Evolutionary conservation across 108 stramenopile species (phyloP).

Genomic region (Skeletonema menzelii): DNA sequence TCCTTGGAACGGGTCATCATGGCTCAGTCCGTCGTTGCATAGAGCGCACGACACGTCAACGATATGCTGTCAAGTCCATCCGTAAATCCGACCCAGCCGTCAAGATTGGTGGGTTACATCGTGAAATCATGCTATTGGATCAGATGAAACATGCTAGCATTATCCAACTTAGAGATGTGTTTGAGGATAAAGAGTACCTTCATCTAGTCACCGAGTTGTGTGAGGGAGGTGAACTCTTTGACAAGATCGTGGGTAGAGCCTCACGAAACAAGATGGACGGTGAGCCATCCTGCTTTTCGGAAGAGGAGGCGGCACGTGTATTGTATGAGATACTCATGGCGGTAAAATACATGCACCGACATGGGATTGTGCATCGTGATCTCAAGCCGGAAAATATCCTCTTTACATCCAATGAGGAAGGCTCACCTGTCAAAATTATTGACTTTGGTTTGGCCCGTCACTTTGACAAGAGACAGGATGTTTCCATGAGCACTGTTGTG

Average conservation of each 20-base stretch:
- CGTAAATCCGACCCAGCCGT: conserved; percentile 16
- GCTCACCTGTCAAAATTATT: conserved; percentile 79
- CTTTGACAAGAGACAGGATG: conserved; percentile 16
- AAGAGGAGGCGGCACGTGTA: conserved; percentile 55
- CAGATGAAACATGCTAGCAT: conserved; percentile 74
- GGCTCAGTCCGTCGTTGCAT: conserved; percentile 37
- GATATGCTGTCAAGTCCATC: conserved; percentile 40
- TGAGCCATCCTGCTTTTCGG: conserved; percentile 40
- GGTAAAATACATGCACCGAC: conserved; percentile 70
- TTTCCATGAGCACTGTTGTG: conserved; percentile 49
- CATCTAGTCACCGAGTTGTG: conserved; percentile 85
- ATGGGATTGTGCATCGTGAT: conserved; percentile 71
- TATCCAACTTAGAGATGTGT: conserved; percentile 72
- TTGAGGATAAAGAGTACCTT: conserved; percentile 66
- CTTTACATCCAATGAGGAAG: conserved; percentile 49
- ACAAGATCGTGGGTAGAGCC: conserved; percentile 65
- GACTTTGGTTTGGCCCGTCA: conserved; percentile 88
- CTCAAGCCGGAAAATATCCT: conserved; percentile 66
- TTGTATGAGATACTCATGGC: conserved; percentile 61
- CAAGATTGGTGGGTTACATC: conserved; percentile 19
- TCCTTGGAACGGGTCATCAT: conserved; percentile 38
- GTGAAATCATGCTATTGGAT: conserved; percentile 54
- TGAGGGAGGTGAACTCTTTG: conserved; percentile 82
- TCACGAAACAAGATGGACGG: conserved; percentile 1
- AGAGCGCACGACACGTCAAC: conserved; percentile 29